Evolutionary conservation across 2,329 filamentous ascomycete species (phyloP), one percentile per base, ranked within the genome.

Genomic region (Stagonosporopsis vannaccii): DNA sequence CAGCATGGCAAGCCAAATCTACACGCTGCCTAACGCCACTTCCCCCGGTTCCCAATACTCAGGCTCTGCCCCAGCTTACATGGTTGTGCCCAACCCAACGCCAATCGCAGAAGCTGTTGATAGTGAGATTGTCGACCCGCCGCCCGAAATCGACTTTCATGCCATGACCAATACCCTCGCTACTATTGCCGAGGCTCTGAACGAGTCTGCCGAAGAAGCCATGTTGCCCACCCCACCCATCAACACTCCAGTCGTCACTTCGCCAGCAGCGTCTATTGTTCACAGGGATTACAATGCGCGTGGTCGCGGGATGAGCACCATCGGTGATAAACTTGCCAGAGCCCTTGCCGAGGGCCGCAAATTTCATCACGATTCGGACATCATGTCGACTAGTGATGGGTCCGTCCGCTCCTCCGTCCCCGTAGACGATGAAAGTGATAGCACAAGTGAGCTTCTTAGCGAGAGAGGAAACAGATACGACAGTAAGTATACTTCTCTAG

Each of bases 301-400:
- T 25, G 51, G 51, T 42, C 68, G 71, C 43, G 87, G 92, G 72
- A 85, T 91, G 75, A 84, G 81, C 63, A 85, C 97, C 17, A 92
- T 98, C 71, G 93, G 93, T 72, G 94, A 95, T 63, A 92, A 94
- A 78, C 90, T 98, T 49, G 93, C 59, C 30, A 58, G 97, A 84
- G 88, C 91, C 61, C 65, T 68, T 56, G 42, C 64, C 12, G 66
- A 70, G 4, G 53, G 63, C 12, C 65, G 59, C 42, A 61, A 43
- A 42, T 46, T 48, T n/a, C 49, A 55, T 22, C 48, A 26, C n/a
- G 61, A 62, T 26, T 51, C 53, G 6, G 65, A 69, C 22, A n/a
- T 56, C 15, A 48, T 58, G 12, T 70, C 65, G 0, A 28, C 5
- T 3, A 66, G 65, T 55, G 59, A 32, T 33, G 57, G 48, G 37